A percentile compares a stretch with the other conserved stretches of the same genome.
These are phyloP conservation scores for Hebeloma cylindrosporum DNA, from an alignment of 768 basidiomycete genomes.

Conservation along the genomic window DNA sequence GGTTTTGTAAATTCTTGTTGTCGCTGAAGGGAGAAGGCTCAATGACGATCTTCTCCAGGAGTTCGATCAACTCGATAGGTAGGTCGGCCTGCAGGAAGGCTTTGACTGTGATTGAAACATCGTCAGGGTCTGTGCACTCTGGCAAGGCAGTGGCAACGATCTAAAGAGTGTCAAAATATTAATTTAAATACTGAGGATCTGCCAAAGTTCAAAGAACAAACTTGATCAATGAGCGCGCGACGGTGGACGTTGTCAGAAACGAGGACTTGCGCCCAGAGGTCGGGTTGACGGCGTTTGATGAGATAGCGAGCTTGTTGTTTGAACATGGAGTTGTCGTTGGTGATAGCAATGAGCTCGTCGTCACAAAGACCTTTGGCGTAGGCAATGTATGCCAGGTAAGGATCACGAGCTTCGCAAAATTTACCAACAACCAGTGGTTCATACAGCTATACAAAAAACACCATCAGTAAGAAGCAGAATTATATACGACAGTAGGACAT, in stretches of 20 bases:
- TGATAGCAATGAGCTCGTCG: slow-evolving; percentile 94
- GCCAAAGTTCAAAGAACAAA: slow-evolving; percentile 26
- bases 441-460: slow-evolving; percentile 63
- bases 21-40: slow-evolving; percentile 98
- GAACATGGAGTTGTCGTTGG: slow-evolving; percentile 99
- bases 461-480: slow-evolving; percentile 10
- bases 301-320: slow-evolving; percentile 99
- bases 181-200: no score
- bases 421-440: slow-evolving; percentile 97
- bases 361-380: slow-evolving; percentile 99
- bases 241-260: slow-evolving; percentile 87
- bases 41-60: slow-evolving; percentile 97
- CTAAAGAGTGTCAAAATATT: slow-evolving; percentile 34
- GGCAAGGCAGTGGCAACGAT: slow-evolving; percentile 94
- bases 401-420: slow-evolving; percentile 98
- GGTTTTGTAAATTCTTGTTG: slow-evolving; percentile 94
- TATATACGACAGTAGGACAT: slow-evolving; percentile 28
- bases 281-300: slow-evolving; percentile 91
- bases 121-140: slow-evolving; percentile 96
- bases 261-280: slow-evolving; percentile 96
- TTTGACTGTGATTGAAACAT: slow-evolving; percentile 98
- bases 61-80: slow-evolving; percentile 94
- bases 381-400: slow-evolving; percentile 97
- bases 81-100: slow-evolving; percentile 97
- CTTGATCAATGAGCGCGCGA: slow-evolving; percentile 92